These are phyloP conservation scores for Lactifluus piperatus DNA, from an alignment of 768 basidiomycete genomes.

Conservation along the genomic window DNA sequence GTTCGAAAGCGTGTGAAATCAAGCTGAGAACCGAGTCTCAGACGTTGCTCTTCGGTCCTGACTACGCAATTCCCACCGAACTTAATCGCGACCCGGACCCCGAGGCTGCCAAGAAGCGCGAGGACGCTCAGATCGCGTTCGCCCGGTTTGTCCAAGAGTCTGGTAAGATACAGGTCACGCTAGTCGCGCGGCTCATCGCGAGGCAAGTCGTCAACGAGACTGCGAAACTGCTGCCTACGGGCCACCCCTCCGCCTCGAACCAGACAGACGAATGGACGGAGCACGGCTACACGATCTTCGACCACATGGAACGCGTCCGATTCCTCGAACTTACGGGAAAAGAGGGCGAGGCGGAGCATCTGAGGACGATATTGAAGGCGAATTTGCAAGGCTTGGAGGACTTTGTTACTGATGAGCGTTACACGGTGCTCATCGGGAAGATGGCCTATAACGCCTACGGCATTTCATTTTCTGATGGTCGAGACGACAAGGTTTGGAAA, in stretches of 20 bases:
- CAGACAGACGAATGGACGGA: constrained; percentile 31
- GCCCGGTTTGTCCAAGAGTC: constrained; percentile 45
- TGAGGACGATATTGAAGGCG: constrained; percentile 46
- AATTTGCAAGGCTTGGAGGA: constrained; percentile 68
- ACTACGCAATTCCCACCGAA: constrained; percentile 46
- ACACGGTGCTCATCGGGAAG: constrained; percentile 54
- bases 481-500: constrained; percentile 54
- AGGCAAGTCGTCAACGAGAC: constrained; percentile 62
- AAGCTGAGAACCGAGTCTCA: constrained; percentile 52
- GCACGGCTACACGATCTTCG: constrained; percentile 53
- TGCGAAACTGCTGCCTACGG: constrained; percentile 37
- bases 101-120: constrained; percentile 36
- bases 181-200: constrained; percentile 65
- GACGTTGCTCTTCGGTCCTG: constrained; percentile 61
- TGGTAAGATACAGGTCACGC: constrained; percentile 38
- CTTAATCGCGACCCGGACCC: constrained; percentile 29
- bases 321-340: constrained; percentile 48
- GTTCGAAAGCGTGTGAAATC: constrained; percentile 59
- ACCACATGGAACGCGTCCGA: constrained; percentile 70
- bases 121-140: constrained; percentile 51
- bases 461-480: constrained; percentile 54
- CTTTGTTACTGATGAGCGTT: constrained; percentile 55
- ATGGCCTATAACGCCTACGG: constrained; percentile 75
- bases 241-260: constrained; percentile 18
- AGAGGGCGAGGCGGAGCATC: constrained; percentile 40